Percentiles rank a stretch among this genome's conserved stretches.
These are phyloP conservation scores for barrel medic (Medicago truncatula) DNA, from an alignment of 306 rosid genomes.

Conservation along the genomic window DNA sequence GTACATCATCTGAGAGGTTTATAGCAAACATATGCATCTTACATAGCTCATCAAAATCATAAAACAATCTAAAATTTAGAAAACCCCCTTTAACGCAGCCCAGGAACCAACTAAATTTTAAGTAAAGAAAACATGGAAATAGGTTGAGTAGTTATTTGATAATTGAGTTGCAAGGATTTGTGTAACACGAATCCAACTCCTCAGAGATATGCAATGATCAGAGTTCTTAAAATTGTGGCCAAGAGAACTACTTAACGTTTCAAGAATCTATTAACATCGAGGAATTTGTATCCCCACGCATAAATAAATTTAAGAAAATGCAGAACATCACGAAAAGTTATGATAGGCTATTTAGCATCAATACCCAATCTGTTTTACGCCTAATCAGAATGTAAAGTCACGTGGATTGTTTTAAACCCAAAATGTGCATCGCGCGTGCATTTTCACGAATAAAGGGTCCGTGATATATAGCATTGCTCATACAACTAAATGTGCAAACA, in stretches of 20 bases:
- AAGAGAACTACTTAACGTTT: background rate
- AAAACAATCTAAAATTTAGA: background rate
- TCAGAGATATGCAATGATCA: background rate
- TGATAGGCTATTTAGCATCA: too few species aligned
- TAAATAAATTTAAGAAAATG: background rate
- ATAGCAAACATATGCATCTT: background rate
- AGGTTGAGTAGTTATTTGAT: background rate
- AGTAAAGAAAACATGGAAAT: too few species aligned
- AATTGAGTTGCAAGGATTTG: background rate
- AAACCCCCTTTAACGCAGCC: too few species aligned
- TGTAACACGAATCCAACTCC: background rate
- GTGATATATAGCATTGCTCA: too few species aligned
- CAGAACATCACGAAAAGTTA: too few species aligned
- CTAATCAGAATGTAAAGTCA: too few species aligned
- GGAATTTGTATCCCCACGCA: background rate
- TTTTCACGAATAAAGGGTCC: too few species aligned
- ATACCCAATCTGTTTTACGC: too few species aligned
- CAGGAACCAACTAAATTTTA: too few species aligned
- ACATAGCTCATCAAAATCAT: conserved; percentile 13
- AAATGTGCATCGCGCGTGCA: too few species aligned
- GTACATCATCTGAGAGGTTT: background rate
- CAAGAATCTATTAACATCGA: conserved; percentile 3
- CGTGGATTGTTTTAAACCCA: too few species aligned
- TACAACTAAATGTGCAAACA: conserved; percentile 6
- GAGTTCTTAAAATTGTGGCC: conserved; percentile 3